Conservation (phyloP, 176 grass and related monocot species). For the Microstegium vimineum region DNA sequence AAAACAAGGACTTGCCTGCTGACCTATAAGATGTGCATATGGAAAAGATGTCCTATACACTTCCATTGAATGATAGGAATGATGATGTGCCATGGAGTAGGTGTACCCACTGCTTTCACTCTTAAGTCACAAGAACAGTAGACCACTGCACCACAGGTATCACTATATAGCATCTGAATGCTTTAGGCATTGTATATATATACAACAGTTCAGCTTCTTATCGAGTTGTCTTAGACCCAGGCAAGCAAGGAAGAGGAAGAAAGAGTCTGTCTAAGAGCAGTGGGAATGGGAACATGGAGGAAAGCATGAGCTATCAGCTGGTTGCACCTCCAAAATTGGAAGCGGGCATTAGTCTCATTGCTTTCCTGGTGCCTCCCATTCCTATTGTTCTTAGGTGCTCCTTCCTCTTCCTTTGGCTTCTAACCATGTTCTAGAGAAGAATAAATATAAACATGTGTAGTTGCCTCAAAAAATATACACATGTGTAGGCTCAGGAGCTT, state of each 20-base stretch:
- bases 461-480: background rate
- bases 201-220: background rate
- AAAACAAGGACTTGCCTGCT: background rate
- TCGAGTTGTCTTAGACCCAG: background rate
- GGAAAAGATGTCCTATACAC: background rate
- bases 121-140: background rate
- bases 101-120: background rate
- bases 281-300: slow-evolving; percentile 20
- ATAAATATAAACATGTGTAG: background rate
- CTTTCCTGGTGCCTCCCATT: slow-evolving; percentile 26
- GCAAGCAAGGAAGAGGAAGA: background rate
- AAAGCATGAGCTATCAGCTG: background rate
- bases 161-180: background rate
- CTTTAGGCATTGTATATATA: background rate
- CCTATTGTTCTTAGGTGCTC: slow-evolving; percentile 1
- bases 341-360: too few species aligned
- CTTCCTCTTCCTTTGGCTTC: slow-evolving; percentile 15
- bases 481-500: background rate
- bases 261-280: background rate
- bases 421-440: background rate
- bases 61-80: background rate
- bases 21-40: background rate
- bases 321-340: background rate
- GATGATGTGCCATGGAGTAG: background rate
- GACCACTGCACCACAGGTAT: background rate